Conservation (phyloP, 2,329 filamentous ascomycete species). For the Pseudogymnoascus verrucosus region DNA sequence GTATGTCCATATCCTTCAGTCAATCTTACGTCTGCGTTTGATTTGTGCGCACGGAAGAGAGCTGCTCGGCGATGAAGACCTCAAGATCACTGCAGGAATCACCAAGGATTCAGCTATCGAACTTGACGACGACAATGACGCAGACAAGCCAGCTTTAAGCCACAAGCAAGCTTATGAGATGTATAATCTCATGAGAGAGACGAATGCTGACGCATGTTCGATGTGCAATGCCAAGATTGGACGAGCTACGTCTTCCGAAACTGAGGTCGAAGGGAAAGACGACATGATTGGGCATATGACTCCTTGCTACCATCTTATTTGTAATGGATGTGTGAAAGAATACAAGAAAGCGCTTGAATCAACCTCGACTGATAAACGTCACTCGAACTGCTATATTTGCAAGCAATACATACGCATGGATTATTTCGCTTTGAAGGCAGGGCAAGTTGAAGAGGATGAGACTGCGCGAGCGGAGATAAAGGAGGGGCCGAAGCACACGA, state of each 20-base stretch:
- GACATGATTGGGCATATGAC: conserved; percentile 72
- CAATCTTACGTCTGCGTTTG: conserved; percentile 79
- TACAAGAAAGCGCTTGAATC: conserved; percentile 48
- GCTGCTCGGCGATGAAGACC: conserved; percentile 74
- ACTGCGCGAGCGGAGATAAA: conserved; percentile 21
- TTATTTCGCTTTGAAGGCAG: conserved; percentile 58
- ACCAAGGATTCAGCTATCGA: conserved; percentile 83
- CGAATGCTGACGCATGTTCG: conserved; percentile 65
- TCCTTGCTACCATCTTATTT: conserved; percentile 80
- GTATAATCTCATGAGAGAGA: conserved; percentile 76
- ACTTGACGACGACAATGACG: conserved; percentile 62
- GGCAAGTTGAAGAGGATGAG: conserved; percentile 25
- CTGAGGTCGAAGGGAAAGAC: conserved; percentile 47
- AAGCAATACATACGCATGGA: conserved; percentile 52
- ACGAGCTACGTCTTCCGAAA: conserved; percentile 48
- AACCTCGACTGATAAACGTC: conserved; percentile 32
- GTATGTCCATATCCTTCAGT: conserved; percentile 90
- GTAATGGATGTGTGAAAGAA: conserved; percentile 59
- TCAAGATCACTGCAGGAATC: conserved; percentile 70
- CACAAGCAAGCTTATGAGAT: conserved; percentile 76
- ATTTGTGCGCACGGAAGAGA: conserved; percentile 94
- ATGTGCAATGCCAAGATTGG: conserved; percentile 60
- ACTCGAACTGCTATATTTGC: conserved; percentile 58
- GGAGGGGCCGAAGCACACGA: conserved; percentile 42
- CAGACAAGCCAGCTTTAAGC: conserved; percentile 47